These are phyloP conservation scores for Verticillium longisporum DNA, from an alignment of 2,329 filamentous ascomycete genomes.

Conservation along the genomic window DNA sequence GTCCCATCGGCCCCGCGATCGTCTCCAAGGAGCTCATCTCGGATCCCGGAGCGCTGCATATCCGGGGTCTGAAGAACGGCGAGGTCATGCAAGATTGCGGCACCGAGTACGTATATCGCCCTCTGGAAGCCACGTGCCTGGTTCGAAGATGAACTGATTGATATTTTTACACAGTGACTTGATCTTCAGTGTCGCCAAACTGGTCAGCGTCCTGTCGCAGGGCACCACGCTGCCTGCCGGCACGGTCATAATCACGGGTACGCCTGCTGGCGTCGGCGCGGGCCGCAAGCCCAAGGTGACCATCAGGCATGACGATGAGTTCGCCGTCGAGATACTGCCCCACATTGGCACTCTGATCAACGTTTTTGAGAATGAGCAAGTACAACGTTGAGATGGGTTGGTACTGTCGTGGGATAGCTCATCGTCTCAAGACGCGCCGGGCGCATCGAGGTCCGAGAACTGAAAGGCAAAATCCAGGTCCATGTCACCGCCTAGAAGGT, in stretches of 20 bases:
- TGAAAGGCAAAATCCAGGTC: slow-evolving; percentile 14
- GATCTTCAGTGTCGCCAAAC: slow-evolving; percentile 42
- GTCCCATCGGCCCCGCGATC: slow-evolving; percentile 44
- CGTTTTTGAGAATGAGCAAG: slow-evolving; percentile 6
- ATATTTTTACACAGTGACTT: slow-evolving; percentile 32
- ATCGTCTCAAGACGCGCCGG: not conserved
- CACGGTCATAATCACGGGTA: slow-evolving; percentile 36
- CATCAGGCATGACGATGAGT: slow-evolving; percentile 31
- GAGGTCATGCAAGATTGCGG: slow-evolving; percentile 40
- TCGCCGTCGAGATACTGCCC: slow-evolving; percentile 32
- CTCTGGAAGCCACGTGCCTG: not conserved
- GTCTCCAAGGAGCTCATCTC: slow-evolving; percentile 35
- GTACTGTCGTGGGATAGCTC: not conserved
- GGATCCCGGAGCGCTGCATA: slow-evolving; percentile 30
- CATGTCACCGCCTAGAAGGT: slow-evolving; percentile 16
- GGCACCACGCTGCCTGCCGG: slow-evolving; percentile 33
- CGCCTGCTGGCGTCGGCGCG: slow-evolving; percentile 32
- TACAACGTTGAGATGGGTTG: not conserved
- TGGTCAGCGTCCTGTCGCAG: slow-evolving; percentile 35
- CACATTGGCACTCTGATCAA: slow-evolving; percentile 36
- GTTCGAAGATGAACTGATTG: slow-evolving; percentile 15
- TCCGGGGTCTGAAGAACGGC: slow-evolving; percentile 42
- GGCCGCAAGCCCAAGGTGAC: slow-evolving; percentile 28
- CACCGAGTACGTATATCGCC: slow-evolving; percentile 16
- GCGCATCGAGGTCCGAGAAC: slow-evolving; percentile 12